Conservation (phyloP, 768 basidiomycete genomes). For the Tricholoma saponaceum region DNA sequence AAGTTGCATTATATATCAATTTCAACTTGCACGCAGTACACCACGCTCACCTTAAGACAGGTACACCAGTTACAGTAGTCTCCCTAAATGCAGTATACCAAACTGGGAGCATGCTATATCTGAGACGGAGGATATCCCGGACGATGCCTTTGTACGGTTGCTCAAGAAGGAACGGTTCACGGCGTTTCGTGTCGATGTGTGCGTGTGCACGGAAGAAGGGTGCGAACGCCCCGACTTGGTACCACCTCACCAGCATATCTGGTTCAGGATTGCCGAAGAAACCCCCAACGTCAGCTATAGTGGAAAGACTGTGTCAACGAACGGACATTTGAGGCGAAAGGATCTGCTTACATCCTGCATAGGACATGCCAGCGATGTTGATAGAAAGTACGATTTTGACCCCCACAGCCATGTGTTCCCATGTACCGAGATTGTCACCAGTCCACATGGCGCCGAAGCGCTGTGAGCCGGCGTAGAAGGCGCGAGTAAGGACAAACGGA, state of each 20-base stretch:
- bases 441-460: conserved; percentile 98
- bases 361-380: conserved; percentile 87
- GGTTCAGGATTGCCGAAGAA: conserved; percentile 97
- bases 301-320: background rate
- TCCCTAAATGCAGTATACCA: conserved; percentile 99
- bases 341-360: conserved; percentile 73
- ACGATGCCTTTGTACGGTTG: conserved; percentile 86
- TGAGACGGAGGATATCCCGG: conserved; percentile 69
- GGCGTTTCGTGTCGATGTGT: conserved; percentile 95
- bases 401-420: conserved; percentile 95
- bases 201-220: conserved; percentile 99
- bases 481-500: conserved; percentile 93
- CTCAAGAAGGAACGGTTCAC: conserved; percentile 91
- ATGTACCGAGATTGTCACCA: conserved; percentile 94
- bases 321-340: background rate
- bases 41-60: conserved; percentile 67
- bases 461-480: conserved; percentile 95
- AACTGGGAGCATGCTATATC: conserved; percentile 84
- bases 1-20: background rate
- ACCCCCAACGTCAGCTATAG: conserved; percentile 91
- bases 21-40: background rate
- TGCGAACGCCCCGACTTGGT: conserved; percentile 90
- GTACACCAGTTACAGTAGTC: conserved; percentile 74
- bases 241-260: conserved; percentile 97
- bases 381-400: conserved; percentile 91